Base-by-base conservation (phyloP, 768 basidiomycete species). In the Podaxis sp. region DNA sequence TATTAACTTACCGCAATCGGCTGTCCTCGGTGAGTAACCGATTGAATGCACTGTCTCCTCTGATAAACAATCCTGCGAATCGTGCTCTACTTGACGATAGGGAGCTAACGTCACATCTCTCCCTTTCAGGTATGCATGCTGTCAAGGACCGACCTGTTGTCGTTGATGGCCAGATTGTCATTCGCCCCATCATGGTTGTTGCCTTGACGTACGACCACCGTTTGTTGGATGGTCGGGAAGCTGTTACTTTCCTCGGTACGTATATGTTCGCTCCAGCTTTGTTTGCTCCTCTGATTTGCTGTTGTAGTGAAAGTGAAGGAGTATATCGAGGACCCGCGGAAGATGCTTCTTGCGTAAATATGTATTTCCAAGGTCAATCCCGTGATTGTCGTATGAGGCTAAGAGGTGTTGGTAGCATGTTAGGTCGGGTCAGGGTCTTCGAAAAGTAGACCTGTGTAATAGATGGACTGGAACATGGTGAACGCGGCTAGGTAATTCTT, bases 151-250 rank as follows among this genome's bases (percentile, higher is more conserved):
- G 82, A 63, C 85, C 91, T 6, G 93, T 91, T 25, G 96, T 96
- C 25, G 91, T 96, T 50, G 80, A 97, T 66, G 96, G 95, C 23
- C 88, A 98, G 78, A 93, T 98, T 67, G 95, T 95, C 65, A 90
- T 98, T 71, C 87, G 96, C 58, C 96, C 96, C 32, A 93, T 98
- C 76, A 98, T 98, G 95, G 83, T 95, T 47, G 87, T 95, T 55
- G 92, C 91, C 6, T 81, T 94, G 62, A 96, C 95, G 0, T 98
- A 98, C 72, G 95, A 98, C 74, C 95, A 98, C 77, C 84, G 96
- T 63, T 75, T 99, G 68, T 81, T 99, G 66, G 96, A 99, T 71
- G 96, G 96, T 37, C 82, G 96, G 65, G 96, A 99, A 75, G 96
- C 91, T 36, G 91, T 94, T 56, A 96, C 95, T 42, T 98, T 99